Evolutionary conservation across 2,329 filamentous ascomycete species (phyloP), one percentile per base, ranked within the genome.

Genomic region (Claviceps pazoutovae): DNA sequence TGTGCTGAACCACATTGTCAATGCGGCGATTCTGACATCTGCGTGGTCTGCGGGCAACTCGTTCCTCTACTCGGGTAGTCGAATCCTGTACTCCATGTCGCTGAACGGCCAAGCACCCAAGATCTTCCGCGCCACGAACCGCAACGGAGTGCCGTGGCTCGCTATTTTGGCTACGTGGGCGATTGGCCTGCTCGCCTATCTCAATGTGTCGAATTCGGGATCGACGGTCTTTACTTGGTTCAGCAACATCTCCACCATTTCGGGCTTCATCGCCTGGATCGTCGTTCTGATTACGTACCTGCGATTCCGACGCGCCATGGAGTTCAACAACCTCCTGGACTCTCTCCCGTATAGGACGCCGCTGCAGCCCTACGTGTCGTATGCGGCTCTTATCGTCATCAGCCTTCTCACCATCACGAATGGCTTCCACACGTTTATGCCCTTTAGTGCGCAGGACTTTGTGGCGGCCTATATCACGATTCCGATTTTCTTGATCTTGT

Each of bases 361-460:
- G 0, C 62, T 73, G 13, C 77, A 81, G 62, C 79, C 85, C 0
- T 88, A 83, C 60, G 79, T 79, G 2, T 76, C 83, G 0, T 87
- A 74, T 60, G 66, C 76, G 51, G 73, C 75, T 9, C 73, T 88
- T 1, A 62, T 75, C 16, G 61, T 80, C 23, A 75, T 88, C 50
- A 62, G 65, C 3, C 66, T 87, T 26, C 71, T 90, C n/a, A 78
- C 75, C 1, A 66, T 90, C 3, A 82, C 86, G 58, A 88, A 88
- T 59, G 86, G 85, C 1, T 91, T 89, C 66, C 76, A 82, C 38
- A 77, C 84, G 14, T 90, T 91, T 63, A 84, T 83, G 63, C 78
- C 80, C 30, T 91, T 82, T 76, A 76, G 72, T 16, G 75, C 74
- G 0, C 71, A 74, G 5, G 72, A 73, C 58, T 93, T 93, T 60